Evolutionary conservation across 2,329 filamentous ascomycete species (phyloP).

Genomic region (Aspergillus pseudoterreus): DNA sequence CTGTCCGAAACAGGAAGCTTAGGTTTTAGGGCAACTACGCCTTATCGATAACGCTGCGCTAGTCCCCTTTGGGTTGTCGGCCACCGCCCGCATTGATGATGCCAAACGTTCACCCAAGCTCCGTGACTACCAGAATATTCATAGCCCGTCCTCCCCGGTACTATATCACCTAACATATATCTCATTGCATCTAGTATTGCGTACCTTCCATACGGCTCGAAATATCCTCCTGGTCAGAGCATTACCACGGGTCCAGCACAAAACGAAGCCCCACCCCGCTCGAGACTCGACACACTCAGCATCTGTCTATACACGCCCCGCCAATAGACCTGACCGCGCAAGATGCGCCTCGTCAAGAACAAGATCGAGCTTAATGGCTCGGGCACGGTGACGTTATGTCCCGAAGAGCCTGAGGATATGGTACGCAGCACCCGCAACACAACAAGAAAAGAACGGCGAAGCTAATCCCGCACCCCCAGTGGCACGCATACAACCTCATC

Average conservation of each 20-base stretch:
- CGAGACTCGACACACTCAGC: background rate
- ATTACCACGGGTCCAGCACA: too few species aligned
- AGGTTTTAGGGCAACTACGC: slow-evolving; percentile 3
- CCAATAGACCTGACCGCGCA: slow-evolving; percentile 4
- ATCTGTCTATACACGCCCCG: background rate
- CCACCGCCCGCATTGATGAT: slow-evolving; percentile 6
- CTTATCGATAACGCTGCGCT: slow-evolving; percentile 22
- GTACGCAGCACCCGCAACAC: slow-evolving; percentile 33
- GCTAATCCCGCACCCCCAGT: slow-evolving; percentile 42
- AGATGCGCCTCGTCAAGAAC: slow-evolving; percentile 65
- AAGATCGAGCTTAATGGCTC: slow-evolving; percentile 64
- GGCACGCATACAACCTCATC: slow-evolving; percentile 73
- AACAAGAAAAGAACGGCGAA: background rate
- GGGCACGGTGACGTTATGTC: slow-evolving; percentile 62
- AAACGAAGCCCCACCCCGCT: too few species aligned
- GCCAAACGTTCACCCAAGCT: background rate
- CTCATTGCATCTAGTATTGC: too few species aligned
- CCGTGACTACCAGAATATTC: background rate
- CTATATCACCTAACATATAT: background rate
- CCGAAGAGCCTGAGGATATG: slow-evolving; percentile 75
- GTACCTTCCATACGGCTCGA: too few species aligned
- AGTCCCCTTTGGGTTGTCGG: slow-evolving; percentile 10
- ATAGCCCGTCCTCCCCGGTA: background rate
- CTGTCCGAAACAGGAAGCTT: background rate
- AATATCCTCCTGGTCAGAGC: too few species aligned